phyloP scores from a whole-genome alignment of 768 basidiomycete species.

The Boletus vinaceobasis region DNA sequence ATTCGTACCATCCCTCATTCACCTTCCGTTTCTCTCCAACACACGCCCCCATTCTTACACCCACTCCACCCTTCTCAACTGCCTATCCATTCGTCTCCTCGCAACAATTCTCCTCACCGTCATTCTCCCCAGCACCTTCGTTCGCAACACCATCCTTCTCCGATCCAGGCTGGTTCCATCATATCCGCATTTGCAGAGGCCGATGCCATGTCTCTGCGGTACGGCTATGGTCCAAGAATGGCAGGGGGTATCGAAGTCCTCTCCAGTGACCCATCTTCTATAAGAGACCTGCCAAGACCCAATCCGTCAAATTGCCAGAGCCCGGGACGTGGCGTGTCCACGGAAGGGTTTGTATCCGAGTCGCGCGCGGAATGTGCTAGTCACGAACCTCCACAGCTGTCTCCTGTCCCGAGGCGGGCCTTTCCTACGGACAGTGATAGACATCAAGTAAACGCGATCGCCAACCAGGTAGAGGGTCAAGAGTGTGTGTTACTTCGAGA shows the following conservation, averaged over 20 bases:
- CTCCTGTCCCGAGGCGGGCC: constrained; percentile 2
- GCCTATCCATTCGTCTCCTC: constrained; percentile 10
- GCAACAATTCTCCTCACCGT: constrained; percentile 15
- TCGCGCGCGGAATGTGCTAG: constrained; percentile 5
- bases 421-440: constrained; percentile 8
- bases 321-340: constrained; percentile 11
- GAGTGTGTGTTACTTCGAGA: constrained; percentile 4
- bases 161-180: neutral
- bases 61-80: constrained; percentile 2
- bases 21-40: constrained; percentile 12
- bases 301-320: constrained; percentile 13
- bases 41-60: constrained; percentile 13
- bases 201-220: constrained; percentile 17
- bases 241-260: constrained; percentile 26
- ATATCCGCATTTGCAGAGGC: neutral
- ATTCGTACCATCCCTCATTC: neutral
- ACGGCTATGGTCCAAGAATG: constrained; percentile 24
- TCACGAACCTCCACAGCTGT: constrained; percentile 10
- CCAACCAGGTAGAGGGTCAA: neutral
- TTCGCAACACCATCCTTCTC: constrained; percentile 13
- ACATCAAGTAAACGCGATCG: neutral
- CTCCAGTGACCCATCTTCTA: constrained; percentile 12
- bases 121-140: constrained; percentile 18
- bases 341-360: constrained; percentile 14
- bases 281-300: constrained; percentile 9